Evolutionary conservation across 495 filamentous ascomycete species (phyloP).

Genomic region (Aspergillus haitiensis): DNA sequence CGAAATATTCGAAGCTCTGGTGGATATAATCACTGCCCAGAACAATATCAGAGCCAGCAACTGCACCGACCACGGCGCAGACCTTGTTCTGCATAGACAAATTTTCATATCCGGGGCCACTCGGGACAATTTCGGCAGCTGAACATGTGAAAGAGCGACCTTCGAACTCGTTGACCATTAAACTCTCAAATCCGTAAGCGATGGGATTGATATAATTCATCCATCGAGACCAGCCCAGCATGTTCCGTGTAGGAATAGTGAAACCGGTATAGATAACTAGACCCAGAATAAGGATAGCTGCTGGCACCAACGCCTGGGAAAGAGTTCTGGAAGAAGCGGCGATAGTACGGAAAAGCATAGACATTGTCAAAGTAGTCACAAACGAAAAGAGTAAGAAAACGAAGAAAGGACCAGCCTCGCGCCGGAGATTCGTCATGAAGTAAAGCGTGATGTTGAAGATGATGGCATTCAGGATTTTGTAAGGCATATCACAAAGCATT

Average conservation of each 20-base stretch:
- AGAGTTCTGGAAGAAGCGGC: slow-evolving; percentile 52
- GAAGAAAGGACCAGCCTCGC: slow-evolving; percentile 56
- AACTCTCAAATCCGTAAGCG: slow-evolving; percentile 50
- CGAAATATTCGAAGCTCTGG: slow-evolving; percentile 55
- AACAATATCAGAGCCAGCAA: slow-evolving; percentile 47
- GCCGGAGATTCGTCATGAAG: slow-evolving; percentile 59
- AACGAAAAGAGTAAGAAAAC: slow-evolving; percentile 59
- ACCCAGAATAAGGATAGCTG: slow-evolving; percentile 53
- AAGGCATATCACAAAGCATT: slow-evolving; percentile 62
- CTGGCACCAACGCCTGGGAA: slow-evolving; percentile 53
- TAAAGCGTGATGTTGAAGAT: slow-evolving; percentile 62
- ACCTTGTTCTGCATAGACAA: slow-evolving; percentile 31
- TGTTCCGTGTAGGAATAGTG: slow-evolving; percentile 50
- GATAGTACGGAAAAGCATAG: slow-evolving; percentile 55
- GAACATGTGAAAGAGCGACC: slow-evolving; percentile 54
- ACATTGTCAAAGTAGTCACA: slow-evolving; percentile 60
- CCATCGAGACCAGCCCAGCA: slow-evolving; percentile 57
- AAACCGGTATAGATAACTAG: slow-evolving; percentile 56
- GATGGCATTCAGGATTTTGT: slow-evolving; percentile 52
- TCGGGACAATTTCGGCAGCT: slow-evolving; percentile 41
- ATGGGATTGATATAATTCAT: slow-evolving; percentile 55
- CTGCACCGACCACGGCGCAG: slow-evolving; percentile 57
- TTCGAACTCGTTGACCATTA: slow-evolving; percentile 64
- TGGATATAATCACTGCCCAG: slow-evolving; percentile 53
- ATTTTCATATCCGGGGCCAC: slow-evolving; percentile 33